phyloP scores from a whole-genome alignment of 2,329 filamentous ascomycete genomes.

The Stemphylium vesicarium region DNA sequence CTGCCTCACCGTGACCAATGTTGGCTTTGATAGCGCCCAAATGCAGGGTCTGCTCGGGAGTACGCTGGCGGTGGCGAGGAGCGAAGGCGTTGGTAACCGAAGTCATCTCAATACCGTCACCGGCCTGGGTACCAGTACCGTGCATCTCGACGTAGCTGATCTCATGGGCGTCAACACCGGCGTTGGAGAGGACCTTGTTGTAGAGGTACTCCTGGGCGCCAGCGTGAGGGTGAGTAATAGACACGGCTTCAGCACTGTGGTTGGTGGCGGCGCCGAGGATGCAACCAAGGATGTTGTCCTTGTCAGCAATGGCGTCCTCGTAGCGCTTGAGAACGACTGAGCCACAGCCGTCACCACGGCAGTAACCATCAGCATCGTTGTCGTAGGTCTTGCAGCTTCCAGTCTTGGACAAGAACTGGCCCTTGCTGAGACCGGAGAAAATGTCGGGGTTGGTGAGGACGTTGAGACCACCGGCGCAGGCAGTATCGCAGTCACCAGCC shows the following conservation, averaged over 20 bases:
- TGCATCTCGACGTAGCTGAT: conserved; percentile 90
- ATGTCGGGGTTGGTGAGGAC: conserved; percentile 82
- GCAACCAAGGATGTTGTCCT: conserved; percentile 74
- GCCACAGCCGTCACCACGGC: conserved; percentile 77
- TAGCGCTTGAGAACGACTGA: conserved; percentile 80
- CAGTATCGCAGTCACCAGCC: conserved; percentile 79
- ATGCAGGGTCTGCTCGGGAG: conserved; percentile 57
- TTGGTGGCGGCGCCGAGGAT: conserved; percentile 79
- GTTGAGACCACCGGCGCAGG: conserved; percentile 78
- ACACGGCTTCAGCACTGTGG: conserved; percentile 80
- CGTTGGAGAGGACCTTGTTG: conserved; percentile 71
- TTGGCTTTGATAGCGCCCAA: conserved; percentile 64
- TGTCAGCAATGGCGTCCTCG: conserved; percentile 76
- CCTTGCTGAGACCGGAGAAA: conserved; percentile 76
- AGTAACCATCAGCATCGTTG: conserved; percentile 81
- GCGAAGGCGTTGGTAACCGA: conserved; percentile 73
- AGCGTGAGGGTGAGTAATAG: conserved; percentile 83
- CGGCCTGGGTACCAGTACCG: conserved; percentile 85
- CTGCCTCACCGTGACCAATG: conserved; percentile 62
- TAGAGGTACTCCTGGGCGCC: conserved; percentile 77
- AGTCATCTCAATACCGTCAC: conserved; percentile 81
- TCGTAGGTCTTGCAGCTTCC: conserved; percentile 83
- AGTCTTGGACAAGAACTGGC: conserved; percentile 78
- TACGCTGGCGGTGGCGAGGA: conserved; percentile 58
- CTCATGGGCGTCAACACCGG: conserved; percentile 76